Evolutionary conservation across 129 eudicot genomes (phyloP).

Genomic region (Pseudognaphalium luteoalbum): DNA sequence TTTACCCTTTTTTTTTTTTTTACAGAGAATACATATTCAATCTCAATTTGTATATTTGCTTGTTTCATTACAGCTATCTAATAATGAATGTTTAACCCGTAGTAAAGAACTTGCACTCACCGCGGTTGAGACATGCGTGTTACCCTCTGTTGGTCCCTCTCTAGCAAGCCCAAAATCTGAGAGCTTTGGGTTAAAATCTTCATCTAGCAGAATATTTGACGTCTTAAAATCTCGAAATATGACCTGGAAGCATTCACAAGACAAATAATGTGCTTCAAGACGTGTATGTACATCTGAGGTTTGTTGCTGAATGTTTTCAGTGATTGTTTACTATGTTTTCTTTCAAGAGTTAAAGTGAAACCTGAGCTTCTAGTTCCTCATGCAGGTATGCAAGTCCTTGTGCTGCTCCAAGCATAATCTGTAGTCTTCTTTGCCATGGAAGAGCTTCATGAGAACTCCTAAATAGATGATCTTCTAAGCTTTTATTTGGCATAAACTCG

Average conservation of each 20-base stretch:
- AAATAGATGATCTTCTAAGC: slow-evolving; percentile 86
- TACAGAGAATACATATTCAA: background rate
- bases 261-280: background rate
- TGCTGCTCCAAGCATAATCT: slow-evolving; percentile 80
- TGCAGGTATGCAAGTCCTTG: slow-evolving; percentile 89
- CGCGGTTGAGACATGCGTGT: slow-evolving; percentile 79
- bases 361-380: slow-evolving; percentile 89
- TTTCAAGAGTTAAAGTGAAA: slow-evolving; percentile 20
- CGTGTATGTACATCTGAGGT: background rate
- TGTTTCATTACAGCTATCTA: background rate
- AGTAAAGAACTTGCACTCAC: slow-evolving; percentile 42
- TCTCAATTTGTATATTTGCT: background rate
- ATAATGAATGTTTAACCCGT: background rate
- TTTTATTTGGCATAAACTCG: slow-evolving; percentile 86
- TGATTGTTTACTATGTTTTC: background rate
- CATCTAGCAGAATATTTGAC: slow-evolving; percentile 78
- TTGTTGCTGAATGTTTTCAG: background rate
- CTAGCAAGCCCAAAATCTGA: slow-evolving; percentile 97
- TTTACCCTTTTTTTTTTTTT: too few relatives aligned
- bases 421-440: slow-evolving; percentile 71
- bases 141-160: slow-evolving; percentile 82
- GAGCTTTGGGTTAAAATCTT: slow-evolving; percentile 76
- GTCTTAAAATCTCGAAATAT: slow-evolving; percentile 91
- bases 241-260: slow-evolving; percentile 43
- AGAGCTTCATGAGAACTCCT: slow-evolving; percentile 47